Conservation (phyloP, 257 asterid genomes). For the Gentiana straminea region DNA sequence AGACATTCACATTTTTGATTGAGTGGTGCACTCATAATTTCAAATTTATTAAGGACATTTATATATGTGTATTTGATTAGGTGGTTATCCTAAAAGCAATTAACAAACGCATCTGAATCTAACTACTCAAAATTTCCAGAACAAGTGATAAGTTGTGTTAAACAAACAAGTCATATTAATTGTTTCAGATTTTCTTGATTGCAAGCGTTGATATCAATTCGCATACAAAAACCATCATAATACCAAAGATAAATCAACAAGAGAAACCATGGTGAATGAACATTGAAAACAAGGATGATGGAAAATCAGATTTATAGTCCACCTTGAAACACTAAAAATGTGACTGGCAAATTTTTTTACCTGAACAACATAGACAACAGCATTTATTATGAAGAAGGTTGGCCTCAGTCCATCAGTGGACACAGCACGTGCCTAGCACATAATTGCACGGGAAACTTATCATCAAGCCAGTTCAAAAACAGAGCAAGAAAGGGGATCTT, state of each 20-base stretch:
- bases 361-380: constrained; percentile 77
- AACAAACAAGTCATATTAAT: no score
- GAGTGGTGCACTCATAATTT: no score
- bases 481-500: not conserved
- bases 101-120: no score
- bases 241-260: not conserved
- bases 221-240: not conserved
- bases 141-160: no score
- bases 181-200: no score
- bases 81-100: no score
- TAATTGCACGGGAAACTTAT: not conserved
- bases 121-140: no score
- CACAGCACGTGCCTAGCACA: constrained; percentile 86
- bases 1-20: no score
- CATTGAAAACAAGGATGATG: not conserved
- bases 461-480: not conserved
- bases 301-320: no score
- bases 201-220: not conserved
- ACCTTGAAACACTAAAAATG: not conserved
- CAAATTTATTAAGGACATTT: no score
- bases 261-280: not conserved
- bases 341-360: constrained; percentile 24
- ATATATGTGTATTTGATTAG: no score
- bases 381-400: constrained; percentile 72
- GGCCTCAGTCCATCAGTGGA: constrained; percentile 94